Percentiles rank a stretch among this genome's conserved stretches.
Evolutionary conservation across 1,284 basidiomycete genomes (phyloP).

Genomic region (Trichosporon asahii): DNA sequence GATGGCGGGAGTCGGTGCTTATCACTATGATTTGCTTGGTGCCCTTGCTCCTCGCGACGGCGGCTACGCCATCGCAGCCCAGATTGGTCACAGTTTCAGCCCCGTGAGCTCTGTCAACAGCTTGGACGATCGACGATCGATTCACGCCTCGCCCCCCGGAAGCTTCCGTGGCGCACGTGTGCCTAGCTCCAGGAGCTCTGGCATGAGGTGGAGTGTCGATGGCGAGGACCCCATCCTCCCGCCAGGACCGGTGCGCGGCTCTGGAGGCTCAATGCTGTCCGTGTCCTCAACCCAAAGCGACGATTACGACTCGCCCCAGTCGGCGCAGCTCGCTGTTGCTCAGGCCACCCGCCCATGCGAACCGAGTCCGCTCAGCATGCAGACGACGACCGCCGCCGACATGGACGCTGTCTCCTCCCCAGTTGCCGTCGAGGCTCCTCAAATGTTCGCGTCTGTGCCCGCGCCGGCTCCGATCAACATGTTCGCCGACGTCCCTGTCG

Average conservation of each 20-base stretch:
- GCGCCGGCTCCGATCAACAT: background rate
- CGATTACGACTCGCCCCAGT: constrained; percentile 10
- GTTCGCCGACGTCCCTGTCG: background rate
- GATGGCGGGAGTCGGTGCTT: constrained; percentile 22
- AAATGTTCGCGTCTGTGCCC: background rate
- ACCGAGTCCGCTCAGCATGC: constrained; percentile 37
- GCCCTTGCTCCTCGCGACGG: constrained; percentile 49
- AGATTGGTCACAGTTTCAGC: constrained; percentile 29
- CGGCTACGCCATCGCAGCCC: constrained; percentile 50
- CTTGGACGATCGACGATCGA: constrained; percentile 33
- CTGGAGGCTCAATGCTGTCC: constrained; percentile 1
- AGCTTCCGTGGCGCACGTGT: constrained; percentile 27
- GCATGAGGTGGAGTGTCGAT: constrained; percentile 47
- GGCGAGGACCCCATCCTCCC: constrained; percentile 38
- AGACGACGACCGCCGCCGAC: constrained; percentile 26
- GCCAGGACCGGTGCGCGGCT: constrained; percentile 23
- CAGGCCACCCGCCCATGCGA: constrained; percentile 20
- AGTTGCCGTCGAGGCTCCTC: background rate
- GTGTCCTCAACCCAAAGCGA: constrained; percentile 2
- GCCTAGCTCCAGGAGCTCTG: constrained; percentile 39
- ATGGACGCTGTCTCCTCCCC: constrained; percentile 11
- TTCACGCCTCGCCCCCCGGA: constrained; percentile 21
- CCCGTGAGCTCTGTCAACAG: constrained; percentile 25
- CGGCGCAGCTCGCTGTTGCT: constrained; percentile 13
- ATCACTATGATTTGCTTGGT: constrained; percentile 44